Evolutionary conservation across 2,329 filamentous ascomycete genomes (phyloP).

Genomic region (Myrmaecium sp.): DNA sequence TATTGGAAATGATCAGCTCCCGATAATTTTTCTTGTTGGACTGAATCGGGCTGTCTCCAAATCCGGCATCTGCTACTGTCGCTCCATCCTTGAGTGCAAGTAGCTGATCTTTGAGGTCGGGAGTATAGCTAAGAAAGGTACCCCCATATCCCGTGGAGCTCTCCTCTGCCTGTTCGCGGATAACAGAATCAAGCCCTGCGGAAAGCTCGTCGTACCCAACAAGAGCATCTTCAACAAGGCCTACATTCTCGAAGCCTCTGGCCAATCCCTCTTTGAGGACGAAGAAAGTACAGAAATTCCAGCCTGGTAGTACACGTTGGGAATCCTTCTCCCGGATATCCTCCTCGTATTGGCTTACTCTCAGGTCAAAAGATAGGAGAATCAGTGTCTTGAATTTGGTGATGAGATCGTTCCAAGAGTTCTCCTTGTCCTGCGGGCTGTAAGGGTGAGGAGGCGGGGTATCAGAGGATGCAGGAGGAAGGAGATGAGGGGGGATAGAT

Average conservation of each 20-base stretch:
- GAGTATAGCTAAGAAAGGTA: slow-evolving; percentile 53
- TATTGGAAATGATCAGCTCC: slow-evolving; percentile 81
- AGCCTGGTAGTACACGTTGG: slow-evolving; percentile 73
- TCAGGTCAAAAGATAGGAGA: slow-evolving; percentile 71
- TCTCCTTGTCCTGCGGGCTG: slow-evolving; percentile 59
- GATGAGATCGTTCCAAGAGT: slow-evolving; percentile 70
- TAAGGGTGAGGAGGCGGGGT: slow-evolving; percentile 41
- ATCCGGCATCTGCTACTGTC: slow-evolving; percentile 3
- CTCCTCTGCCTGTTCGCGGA: slow-evolving; percentile 52
- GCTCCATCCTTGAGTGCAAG: slow-evolving; percentile 9
- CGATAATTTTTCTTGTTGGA: slow-evolving; percentile 57
- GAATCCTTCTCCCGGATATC: slow-evolving; percentile 90
- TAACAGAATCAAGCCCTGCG: slow-evolving; percentile 66
- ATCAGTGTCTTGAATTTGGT: slow-evolving; percentile 77
- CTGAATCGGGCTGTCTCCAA: slow-evolving; percentile 19
- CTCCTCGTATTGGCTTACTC: slow-evolving; percentile 89
- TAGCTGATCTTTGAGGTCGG: slow-evolving; percentile 46
- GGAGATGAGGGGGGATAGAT: slow-evolving; percentile 25
- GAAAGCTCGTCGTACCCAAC: slow-evolving; percentile 90
- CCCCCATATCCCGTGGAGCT: slow-evolving; percentile 52
- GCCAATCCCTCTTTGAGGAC: slow-evolving; percentile 92
- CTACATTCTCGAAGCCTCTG: slow-evolving; percentile 87
- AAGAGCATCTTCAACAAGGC: slow-evolving; percentile 84
- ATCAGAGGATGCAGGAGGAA: slow-evolving; percentile 21
- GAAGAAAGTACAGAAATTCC: slow-evolving; percentile 99